Base-by-base conservation (phyloP, 2,329 filamentous ascomycete species). In the Exophiala bonariae region DNA sequence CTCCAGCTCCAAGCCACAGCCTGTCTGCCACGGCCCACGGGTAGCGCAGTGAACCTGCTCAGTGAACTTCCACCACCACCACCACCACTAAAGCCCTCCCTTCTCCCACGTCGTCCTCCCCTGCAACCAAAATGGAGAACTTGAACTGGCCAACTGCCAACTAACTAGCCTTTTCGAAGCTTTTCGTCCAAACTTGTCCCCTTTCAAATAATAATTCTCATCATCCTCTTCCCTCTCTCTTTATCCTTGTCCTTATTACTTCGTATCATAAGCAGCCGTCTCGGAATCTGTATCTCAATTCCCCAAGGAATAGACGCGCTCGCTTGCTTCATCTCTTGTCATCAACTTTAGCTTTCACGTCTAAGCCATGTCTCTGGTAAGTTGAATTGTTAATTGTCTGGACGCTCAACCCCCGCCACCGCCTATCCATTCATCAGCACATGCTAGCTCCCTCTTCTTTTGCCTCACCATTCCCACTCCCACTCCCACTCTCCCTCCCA, bases 401-500 rank as follows among this genome's bases (percentile, higher is more conserved):
- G 3, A 14, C 6, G 11, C 10, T 39, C 18, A 20, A 23, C 14
- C 36, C 7, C 19, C 40, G 20, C 22, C 34, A 30, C 22, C 10
- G 17, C 43, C 38, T 41, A 45, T 36, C 30, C 36, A 42, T 46
- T 40, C 36, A 33, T 42, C 37, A 47, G 52, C 52, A 55, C 52
- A 55, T 55, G 52, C 49, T 55, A 49, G 52, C 52, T 55, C 20
- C 35, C 32, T 7, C 17, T n/a, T 18, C 32, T 31, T 31, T n/a
- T n/a, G 9, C n/a, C n/a, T n/a, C 8, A 14, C 14, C 32, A 35
- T 14, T 41, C 46, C 33, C 23, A 19, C 45, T 14, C 20, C 22
- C 44, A 47, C 10, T 28, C 16, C 40, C 13, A 46, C 44, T 41
- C 34, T 33, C 31, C 22, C 16, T 22, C 28, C n/a, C n/a, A n/a